Conservation (phyloP, 257 asterid species). For the Lantana camara region DNA sequence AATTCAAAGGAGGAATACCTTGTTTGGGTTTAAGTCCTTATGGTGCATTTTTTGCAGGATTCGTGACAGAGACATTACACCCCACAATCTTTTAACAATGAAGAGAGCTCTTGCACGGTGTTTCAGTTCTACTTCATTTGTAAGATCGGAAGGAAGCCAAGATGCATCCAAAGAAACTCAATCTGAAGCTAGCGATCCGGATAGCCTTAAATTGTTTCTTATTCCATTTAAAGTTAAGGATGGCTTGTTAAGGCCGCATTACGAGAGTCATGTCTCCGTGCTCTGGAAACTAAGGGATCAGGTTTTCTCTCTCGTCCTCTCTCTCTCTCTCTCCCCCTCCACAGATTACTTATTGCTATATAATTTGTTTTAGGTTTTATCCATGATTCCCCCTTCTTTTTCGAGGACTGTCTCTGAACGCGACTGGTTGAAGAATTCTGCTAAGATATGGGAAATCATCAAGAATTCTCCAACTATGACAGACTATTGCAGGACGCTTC, state of each 20-base stretch:
- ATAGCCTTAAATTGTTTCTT: conserved; percentile 54
- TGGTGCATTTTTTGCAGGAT: conserved; percentile 43
- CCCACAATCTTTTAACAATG: conserved; percentile 41
- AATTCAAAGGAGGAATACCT: neutral
- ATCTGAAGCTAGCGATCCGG: conserved; percentile 32
- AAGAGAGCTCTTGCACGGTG: conserved; percentile 56
- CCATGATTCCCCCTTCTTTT: conserved; percentile 69
- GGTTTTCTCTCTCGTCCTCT: conserved; percentile 48
- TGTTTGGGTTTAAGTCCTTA: conserved; percentile 1
- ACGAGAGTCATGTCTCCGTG: conserved; percentile 59
- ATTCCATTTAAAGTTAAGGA: conserved; percentile 65
- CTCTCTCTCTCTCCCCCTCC: neutral
- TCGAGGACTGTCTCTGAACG: conserved; percentile 88
- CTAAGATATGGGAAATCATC: conserved; percentile 87
- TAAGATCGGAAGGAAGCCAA: conserved; percentile 50
- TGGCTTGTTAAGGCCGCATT: conserved; percentile 47
- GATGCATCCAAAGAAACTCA: conserved; percentile 38
- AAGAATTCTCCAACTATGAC: conserved; percentile 59
- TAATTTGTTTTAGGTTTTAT: conserved; percentile 55
- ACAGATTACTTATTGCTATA: neutral
- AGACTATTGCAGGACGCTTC: conserved; percentile 73
- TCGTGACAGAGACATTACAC: conserved; percentile 55
- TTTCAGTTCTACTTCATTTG: conserved; percentile 55
- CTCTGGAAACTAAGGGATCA: conserved; percentile 81
- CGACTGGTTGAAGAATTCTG: conserved; percentile 94